Evolutionary conservation across 2,329 filamentous ascomycete species (phyloP), one percentile per base, ranked within the genome.

Genomic region (Aureobasidium uvarum): DNA sequence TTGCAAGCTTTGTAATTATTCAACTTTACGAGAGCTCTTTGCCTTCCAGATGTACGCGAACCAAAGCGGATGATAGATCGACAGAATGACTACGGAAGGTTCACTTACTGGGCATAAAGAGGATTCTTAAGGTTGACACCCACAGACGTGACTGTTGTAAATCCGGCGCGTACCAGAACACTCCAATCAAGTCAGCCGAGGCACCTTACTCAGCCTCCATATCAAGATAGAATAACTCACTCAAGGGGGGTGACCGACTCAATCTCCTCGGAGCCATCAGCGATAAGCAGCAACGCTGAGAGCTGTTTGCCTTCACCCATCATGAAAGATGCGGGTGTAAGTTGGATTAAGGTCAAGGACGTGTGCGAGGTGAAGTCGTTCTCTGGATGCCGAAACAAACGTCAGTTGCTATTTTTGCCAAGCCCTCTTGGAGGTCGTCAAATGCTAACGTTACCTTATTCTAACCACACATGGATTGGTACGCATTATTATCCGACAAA

Each of bases 201-300:
- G 46, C 45, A 55, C 25, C 43, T 8, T 46, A 11, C 25, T 20
- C 7, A 51, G 25, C n/a, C 14, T 31, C 11, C 33, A 33, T 41
- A 51, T 31, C 28, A 25, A 54, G 20, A 41, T 54, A 8, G 23
- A 28, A 23, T n/a, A 6, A 52, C 65, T 45, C 74, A 75, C 71
- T 78, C 76, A 52, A 78, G 77, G 1, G 75, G 72, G 5, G 75
- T 77, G 8, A 78, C 75, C 56, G 77, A 77, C 63, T 78, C 76
- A 64, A 78, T 78, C 68, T 78, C 77, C 68, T 78, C 77, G 0
- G 72, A 73, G 45, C 76, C 77, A 69, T 78, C 75, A 3, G 76
- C 75, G 16, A 78, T 69, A 10, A 78, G 70, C 3, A 78, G 72
- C 16, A 78, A 68, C 20, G 75, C 76, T 69, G 72, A 74, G 5